Evolutionary conservation across 2,329 filamentous ascomycete species (phyloP).

Genomic region (Ophiostoma perfectum): DNA sequence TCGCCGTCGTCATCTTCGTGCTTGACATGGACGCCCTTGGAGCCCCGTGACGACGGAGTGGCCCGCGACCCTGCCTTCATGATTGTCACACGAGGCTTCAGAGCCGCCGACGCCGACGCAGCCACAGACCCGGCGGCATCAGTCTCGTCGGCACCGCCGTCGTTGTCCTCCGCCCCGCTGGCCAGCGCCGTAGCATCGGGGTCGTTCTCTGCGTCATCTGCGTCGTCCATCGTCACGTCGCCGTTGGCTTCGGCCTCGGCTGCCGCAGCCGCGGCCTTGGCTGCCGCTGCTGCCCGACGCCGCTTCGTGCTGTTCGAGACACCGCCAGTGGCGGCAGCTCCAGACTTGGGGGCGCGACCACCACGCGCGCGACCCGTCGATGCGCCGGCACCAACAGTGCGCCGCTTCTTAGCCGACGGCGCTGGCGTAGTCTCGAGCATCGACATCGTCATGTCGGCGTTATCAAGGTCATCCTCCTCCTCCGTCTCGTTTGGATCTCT

Average conservation of each 20-base stretch:
- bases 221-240: constrained; percentile 49
- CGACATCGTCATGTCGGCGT: constrained; percentile 26
- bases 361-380: constrained; percentile 18
- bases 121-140: not conserved
- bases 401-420: constrained; percentile 22
- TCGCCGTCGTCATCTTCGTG: constrained; percentile 19
- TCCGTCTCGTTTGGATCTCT: constrained; percentile 34
- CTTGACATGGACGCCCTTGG: constrained; percentile 6
- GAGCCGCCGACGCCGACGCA: constrained; percentile 6
- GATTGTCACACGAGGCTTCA: constrained; percentile 17
- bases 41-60: not conserved
- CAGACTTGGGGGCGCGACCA: constrained; percentile 12
- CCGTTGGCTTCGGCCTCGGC: constrained; percentile 31
- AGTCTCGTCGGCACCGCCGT: constrained; percentile 31
- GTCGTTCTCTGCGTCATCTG: constrained; percentile 39
- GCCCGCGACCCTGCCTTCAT: not conserved
- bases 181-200: constrained; percentile 41
- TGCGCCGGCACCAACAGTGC: constrained; percentile 20
- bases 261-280: constrained; percentile 26
- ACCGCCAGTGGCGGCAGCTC: not conserved
- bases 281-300: constrained; percentile 17
- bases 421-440: constrained; percentile 18
- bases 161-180: constrained; percentile 32
- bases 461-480: constrained; percentile 28
- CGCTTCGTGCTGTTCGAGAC: constrained; percentile 23